Base-by-base conservation (phyloP, 495 filamentous ascomycete genomes). In the Hyaloscypha hepaticicola region DNA sequence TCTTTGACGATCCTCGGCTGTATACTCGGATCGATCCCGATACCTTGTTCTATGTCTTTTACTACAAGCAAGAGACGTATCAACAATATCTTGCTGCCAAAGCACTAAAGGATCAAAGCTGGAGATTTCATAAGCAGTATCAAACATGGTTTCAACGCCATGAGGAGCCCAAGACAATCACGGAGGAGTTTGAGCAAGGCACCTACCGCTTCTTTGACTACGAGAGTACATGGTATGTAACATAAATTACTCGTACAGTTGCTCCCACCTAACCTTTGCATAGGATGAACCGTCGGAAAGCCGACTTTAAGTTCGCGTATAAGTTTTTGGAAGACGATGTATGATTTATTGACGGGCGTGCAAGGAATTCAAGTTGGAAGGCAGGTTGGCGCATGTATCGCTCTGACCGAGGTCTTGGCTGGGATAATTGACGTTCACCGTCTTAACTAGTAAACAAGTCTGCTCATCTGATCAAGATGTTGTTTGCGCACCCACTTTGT, bases 181-280 rank as follows among this genome's bases (percentile, higher is more conserved):
- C 95, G 0, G 96, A 99, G 73, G 95, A 99, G 74, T 98, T 90
- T 66, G 95, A 99, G 79, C 94, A 99, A 76, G 95, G 95, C 27
- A 98, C 95, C 5, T 99, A 99, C 77, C 87, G 95, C 51, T 99
- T 99, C 79, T 99, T 99, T 77, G 95, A 99, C 76, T 99, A 98
- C 72, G 95, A 99, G 81, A 97, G 94, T 76, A 99, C 95, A 70
- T 99, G 95, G 95, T 99, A 57, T 57, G 53, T 33, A 5, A 8
- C 26, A 57, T 9, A 77, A 26, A 24, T 55, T 7, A 6, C 24
- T 67, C 55, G 61, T 41, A 55, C 31, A 24, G 50, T 55, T 28
- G 41, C 53, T n/a, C 61, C 53, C 22, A 64, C 61, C 2, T 22
- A 5, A 25, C 25, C 22, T n/a, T 2, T 25, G 16, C 33, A 27